Evolutionary conservation across 1,284 basidiomycete genomes (phyloP), one percentile per base, ranked within the genome.

Genomic region (Apiotrichum sp.): DNA sequence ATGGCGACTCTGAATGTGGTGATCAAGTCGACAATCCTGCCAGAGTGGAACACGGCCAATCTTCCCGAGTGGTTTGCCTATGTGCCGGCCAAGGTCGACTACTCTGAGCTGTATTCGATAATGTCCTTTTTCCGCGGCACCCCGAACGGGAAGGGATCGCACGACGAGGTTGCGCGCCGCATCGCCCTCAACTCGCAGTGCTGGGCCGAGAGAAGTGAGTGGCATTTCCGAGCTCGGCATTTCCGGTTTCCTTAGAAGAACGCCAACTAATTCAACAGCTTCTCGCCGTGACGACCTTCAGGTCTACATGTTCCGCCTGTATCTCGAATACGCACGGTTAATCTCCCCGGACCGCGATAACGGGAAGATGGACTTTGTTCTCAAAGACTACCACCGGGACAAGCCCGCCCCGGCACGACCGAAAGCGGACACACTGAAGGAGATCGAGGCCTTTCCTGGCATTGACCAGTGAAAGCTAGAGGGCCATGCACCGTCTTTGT

Each of bases 271-370:
- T 13, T 6, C 54, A 73, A 69, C 53, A 74, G 70, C 74, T 11
- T 73, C 68, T 70, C 57, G 73, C 52, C 62, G 67, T 59, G 75
- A 76, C 54, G 76, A 76, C 56, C 65, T 74, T 46, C 69, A 77
- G 59, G 62, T 65, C 14, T 77, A 76, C 70, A 75, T 77, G 70
- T 77, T 74, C 72, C 66, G 78, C 38, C 61, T 80, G 55, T 79
- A 78, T 58, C 76, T 82, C 52, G 82, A 84, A 66, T 84, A 82
- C 65, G 80, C 78, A 3, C 72, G 82, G 3, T 68, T 82, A 7
- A 76, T 80, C 70, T 78, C 74, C 55, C 67, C 72, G 31, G 78
- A 82, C 65, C 66, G 81, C 57, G 79, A 81, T 53, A 75, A 70
- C 34, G 74, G 74, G 34, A 74, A 73, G 56, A 77, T 76, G 75